A percentile compares a stretch with the other conserved stretches of the same genome.
Evolutionary conservation across 2,329 filamentous ascomycete species (phyloP).

Genomic region (Parafenestella ontariensis): DNA sequence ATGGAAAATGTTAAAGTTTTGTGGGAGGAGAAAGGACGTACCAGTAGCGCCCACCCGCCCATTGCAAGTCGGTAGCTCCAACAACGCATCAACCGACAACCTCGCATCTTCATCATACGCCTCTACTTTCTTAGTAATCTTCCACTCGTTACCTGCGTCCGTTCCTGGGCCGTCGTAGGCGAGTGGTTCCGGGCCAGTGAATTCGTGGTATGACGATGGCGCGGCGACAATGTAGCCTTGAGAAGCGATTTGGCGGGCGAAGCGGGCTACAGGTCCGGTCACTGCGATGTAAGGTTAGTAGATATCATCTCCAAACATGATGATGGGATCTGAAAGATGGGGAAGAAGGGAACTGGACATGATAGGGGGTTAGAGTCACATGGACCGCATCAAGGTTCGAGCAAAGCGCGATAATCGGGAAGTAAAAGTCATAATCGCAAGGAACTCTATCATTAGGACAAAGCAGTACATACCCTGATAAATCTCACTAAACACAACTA

Average conservation of each 20-base stretch:
- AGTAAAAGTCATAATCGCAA: background rate
- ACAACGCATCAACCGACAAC: constrained; percentile 52
- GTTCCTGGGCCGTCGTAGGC: constrained; percentile 89
- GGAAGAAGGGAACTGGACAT: background rate
- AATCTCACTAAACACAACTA: constrained; percentile 91
- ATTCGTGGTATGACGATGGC: constrained; percentile 92
- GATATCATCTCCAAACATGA: background rate
- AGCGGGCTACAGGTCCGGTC: constrained; percentile 86
- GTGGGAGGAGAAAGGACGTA: constrained; percentile 5
- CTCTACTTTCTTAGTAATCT: constrained; percentile 81
- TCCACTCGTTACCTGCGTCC: constrained; percentile 85
- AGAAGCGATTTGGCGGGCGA: constrained; percentile 88
- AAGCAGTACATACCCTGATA: constrained; percentile 74
- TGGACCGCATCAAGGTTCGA: background rate
- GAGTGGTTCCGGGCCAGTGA: constrained; percentile 81
- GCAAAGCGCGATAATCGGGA: background rate
- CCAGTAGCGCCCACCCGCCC: constrained; percentile 66
- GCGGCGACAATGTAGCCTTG: constrained; percentile 94
- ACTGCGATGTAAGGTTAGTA: constrained; percentile 55
- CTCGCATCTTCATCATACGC: constrained; percentile 75
- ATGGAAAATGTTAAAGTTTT: constrained; percentile 59
- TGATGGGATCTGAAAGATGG: background rate
- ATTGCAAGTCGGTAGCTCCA: constrained; percentile 63
- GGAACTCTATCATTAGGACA: background rate
- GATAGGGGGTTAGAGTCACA: too few relatives aligned